Percentiles rank a stretch among this genome's conserved stretches.
phyloP scores from a whole-genome alignment of 2,329 filamentous ascomycete species.

The Hawksworthiomyces lignivorus region DNA sequence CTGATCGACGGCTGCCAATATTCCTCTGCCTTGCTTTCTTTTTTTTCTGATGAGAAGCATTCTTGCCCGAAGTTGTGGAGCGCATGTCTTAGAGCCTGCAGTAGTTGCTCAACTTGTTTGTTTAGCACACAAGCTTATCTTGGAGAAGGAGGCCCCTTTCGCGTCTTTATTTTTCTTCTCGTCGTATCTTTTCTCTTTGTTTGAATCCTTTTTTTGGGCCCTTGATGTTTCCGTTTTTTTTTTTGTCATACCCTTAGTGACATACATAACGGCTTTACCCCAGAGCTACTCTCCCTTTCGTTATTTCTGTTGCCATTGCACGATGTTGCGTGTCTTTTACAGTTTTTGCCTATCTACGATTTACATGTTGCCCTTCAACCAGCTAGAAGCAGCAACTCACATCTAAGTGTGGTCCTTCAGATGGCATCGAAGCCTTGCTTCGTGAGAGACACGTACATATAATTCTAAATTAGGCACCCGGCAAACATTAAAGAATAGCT shows the following conservation, averaged over 20 bases:
- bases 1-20: no score
- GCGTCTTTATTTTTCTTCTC: not conserved
- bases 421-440: no score
- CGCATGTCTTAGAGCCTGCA: constrained; percentile 7
- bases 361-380: not conserved
- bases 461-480: not conserved
- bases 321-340: no score
- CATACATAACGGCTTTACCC: not conserved
- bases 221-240: not conserved
- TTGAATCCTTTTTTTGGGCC: not conserved
- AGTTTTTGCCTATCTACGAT: no score
- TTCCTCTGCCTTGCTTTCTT: not conserved
- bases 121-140: not conserved
- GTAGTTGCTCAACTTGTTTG: not conserved
- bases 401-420: no score
- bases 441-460: no score
- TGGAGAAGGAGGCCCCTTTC: not conserved
- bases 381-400: not conserved
- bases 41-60: not conserved
- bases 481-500: not conserved
- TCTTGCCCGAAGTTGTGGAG: constrained; percentile 11
- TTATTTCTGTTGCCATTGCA: no score
- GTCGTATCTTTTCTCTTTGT: not conserved
- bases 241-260: not conserved
- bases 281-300: no score